Evolutionary conservation across 2,329 filamentous ascomycete genomes (phyloP).

Genomic region (Paecilomyces sp.): DNA sequence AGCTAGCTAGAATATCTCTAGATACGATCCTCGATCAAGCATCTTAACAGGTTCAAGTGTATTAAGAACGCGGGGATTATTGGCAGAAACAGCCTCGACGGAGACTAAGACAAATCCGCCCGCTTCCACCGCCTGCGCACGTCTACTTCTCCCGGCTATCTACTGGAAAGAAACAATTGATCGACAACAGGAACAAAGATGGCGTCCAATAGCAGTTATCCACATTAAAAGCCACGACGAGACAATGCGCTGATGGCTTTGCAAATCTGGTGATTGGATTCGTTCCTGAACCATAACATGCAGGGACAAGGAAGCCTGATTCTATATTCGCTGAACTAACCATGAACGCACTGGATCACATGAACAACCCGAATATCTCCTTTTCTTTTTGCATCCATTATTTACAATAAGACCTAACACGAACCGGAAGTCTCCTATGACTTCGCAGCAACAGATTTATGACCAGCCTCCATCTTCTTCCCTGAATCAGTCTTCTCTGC

Average conservation of each 20-base stretch:
- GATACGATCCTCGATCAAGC: no score
- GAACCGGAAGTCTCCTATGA: constrained; percentile 1
- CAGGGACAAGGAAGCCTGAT: not conserved
- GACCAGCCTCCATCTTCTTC: constrained; percentile 8
- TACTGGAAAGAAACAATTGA: not conserved
- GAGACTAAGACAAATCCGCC: no score
- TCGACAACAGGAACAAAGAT: not conserved
- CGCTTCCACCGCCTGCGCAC: no score
- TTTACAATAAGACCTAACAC: not conserved
- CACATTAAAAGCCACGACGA: not conserved
- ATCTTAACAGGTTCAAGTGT: no score
- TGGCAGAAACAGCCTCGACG: no score
- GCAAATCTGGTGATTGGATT: not conserved
- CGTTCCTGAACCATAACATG: not conserved
- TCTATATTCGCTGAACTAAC: not conserved
- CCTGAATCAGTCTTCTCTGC: constrained; percentile 7
- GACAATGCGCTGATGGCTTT: not conserved
- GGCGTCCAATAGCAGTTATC: not conserved
- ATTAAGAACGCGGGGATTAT: no score
- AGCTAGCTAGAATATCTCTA: no score
- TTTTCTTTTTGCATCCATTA: not conserved
- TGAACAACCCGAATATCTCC: not conserved
- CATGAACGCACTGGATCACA: not conserved
- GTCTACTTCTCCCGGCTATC: no score
- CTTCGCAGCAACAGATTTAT: constrained; percentile 12